These are phyloP conservation scores for Ilex paraguariensis DNA, from an alignment of 305 asterid genomes.

Conservation along the genomic window DNA sequence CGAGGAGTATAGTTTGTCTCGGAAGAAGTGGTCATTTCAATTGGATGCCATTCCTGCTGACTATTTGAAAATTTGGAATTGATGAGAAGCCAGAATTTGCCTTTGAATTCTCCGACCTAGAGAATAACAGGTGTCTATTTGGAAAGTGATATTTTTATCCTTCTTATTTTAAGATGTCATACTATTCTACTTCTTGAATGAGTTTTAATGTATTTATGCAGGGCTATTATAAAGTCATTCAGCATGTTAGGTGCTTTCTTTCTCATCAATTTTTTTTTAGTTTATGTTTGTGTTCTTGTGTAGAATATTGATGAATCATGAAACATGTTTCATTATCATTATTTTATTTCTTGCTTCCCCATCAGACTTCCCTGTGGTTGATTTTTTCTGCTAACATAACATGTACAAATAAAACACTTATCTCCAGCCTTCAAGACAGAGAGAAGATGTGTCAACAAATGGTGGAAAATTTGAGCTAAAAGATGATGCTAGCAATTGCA, in stretches of 20 bases:
- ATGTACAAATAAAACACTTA: no score
- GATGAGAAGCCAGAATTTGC: constrained; percentile 29
- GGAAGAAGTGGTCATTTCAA: constrained; percentile 28
- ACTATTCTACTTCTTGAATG: not conserved
- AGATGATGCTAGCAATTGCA: no score
- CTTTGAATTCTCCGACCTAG: constrained; percentile 36
- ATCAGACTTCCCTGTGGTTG: no score
- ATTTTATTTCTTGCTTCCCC: no score
- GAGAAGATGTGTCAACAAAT: no score
- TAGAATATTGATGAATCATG: no score
- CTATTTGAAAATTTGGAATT: constrained; percentile 24
- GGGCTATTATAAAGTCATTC: constrained; percentile 9
- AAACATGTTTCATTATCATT: no score
- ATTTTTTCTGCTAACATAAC: no score
- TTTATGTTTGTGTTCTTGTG: no score
- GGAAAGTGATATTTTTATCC: not conserved
- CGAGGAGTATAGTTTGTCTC: no score
- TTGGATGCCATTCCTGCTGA: constrained; percentile 37
- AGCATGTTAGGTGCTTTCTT: constrained; percentile 18
- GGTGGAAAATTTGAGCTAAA: no score
- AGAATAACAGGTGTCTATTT: constrained; percentile 38
- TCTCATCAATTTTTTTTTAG: not conserved
- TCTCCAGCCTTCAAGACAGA: no score
- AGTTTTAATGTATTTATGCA: constrained; percentile 6
- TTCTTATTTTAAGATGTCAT: not conserved